These are phyloP conservation scores for Agastache rugosa DNA, from an alignment of 257 asterid species.

Conservation along the genomic window DNA sequence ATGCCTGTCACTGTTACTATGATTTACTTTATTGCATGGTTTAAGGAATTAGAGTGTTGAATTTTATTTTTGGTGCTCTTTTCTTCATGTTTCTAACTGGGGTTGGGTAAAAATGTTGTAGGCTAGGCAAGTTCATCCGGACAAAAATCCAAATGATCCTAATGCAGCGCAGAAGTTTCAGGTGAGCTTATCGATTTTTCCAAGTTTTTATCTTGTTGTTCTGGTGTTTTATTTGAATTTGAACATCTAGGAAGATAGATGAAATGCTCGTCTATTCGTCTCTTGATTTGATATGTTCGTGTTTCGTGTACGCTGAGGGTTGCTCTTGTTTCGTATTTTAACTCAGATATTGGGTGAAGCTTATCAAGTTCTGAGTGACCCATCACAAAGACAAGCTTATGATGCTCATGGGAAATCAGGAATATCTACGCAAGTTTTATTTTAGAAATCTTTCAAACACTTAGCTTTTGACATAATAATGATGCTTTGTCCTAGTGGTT, in stretches of 20 bases:
- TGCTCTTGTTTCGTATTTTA: conserved; percentile 37
- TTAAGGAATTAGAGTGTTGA: conserved; percentile 13
- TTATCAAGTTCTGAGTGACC: conserved; percentile 96
- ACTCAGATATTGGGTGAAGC: conserved; percentile 97
- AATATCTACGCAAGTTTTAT: conserved; percentile 76
- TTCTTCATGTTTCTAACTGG: conserved; percentile 10
- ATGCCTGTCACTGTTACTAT: conserved; percentile 20
- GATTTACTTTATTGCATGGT: conserved; percentile 14
- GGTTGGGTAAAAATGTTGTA: conserved; percentile 43
- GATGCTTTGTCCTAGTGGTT: conserved; percentile 18
- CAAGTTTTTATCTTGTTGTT: conserved; percentile 22
- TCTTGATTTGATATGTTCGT: conserved; percentile 19
- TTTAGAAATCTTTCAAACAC: conserved; percentile 31
- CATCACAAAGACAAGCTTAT: conserved; percentile 88
- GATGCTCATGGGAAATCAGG: conserved; percentile 95
- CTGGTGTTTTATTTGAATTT: conserved; percentile 25
- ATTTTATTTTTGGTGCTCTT: conserved; percentile 21
- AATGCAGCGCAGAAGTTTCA: conserved; percentile 94
- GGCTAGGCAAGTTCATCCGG: conserved; percentile 99
- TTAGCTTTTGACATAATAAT: conserved; percentile 16
- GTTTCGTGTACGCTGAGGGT: conserved; percentile 31
- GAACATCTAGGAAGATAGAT: conserved; percentile 8
- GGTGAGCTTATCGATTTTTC: conserved; percentile 45
- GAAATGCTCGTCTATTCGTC: conserved; percentile 17
- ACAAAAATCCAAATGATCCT: conserved; percentile 97